Conservation (phyloP, 352 stramenopile species). For the Globisporangium canariense region DNA sequence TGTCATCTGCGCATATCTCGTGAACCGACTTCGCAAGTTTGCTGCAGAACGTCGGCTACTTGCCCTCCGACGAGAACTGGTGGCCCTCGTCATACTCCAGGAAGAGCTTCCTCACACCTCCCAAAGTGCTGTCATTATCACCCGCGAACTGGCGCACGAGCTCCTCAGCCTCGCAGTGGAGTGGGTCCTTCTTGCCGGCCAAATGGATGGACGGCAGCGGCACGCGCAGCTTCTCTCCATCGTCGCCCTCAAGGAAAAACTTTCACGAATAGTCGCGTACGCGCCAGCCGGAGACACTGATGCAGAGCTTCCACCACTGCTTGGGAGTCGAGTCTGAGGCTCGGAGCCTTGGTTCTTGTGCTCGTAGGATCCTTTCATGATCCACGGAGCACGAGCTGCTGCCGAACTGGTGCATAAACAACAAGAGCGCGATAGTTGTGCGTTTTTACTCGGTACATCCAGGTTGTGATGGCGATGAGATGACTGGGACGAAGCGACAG, state of each 20-base stretch:
- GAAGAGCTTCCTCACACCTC: slow-evolving; percentile 22
- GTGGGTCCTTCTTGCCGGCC: slow-evolving; percentile 57
- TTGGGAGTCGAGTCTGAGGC: not conserved
- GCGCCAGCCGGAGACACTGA: slow-evolving; percentile 1
- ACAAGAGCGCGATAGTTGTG: too few species aligned
- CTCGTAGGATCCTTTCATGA: slow-evolving; percentile 2
- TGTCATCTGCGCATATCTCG: not conserved
- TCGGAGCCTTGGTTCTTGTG: not conserved
- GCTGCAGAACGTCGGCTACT: not conserved
- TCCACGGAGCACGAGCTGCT: too few species aligned
- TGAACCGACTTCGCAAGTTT: not conserved
- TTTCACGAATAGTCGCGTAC: not conserved
- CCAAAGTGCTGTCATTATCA: slow-evolving; percentile 4
- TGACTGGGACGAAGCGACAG: too few species aligned
- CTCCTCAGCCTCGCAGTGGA: slow-evolving; percentile 40
- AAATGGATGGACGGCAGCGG: slow-evolving; percentile 34
- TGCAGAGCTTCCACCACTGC: slow-evolving; percentile 30
- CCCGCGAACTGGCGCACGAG: slow-evolving; percentile 30
- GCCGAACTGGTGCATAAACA: too few species aligned
- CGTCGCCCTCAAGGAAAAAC: slow-evolving; percentile 33
- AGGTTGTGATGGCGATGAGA: too few species aligned
- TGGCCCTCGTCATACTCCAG: slow-evolving; percentile 35
- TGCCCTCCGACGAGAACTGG: slow-evolving; percentile 24
- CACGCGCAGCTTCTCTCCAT: slow-evolving; percentile 24
- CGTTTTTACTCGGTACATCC: too few species aligned